Base-by-base conservation (phyloP, 257 asterid species). In the Paulownia fortunei region DNA sequence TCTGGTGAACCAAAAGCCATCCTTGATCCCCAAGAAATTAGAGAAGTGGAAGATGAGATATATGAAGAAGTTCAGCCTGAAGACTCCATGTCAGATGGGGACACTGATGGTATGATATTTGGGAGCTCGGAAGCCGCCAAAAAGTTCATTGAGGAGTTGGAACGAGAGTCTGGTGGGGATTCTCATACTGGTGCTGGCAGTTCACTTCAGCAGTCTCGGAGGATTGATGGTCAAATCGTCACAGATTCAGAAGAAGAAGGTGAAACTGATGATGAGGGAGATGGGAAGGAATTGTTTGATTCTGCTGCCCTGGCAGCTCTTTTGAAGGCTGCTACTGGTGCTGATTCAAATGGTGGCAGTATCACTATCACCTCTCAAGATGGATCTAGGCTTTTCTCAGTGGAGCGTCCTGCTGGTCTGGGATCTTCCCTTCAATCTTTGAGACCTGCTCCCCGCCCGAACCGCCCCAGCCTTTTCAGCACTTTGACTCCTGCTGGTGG, bases 271-370 rank as follows among this genome's bases (percentile, higher is more conserved):
- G 99, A 93, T 64, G 98, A 93, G 80, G 97, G 92, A 39, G 98
- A 90, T 39, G 97, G 92, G 18, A 91, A 92, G 59, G 97, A 92
- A 52, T 39, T 95, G 78, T 90, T 95, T 26, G 95, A 92, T 86
- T 89, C 98, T 77, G 89, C 98, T 79, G 99, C 98, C 62, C 82
- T 95, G 75, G 98, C 99, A 67, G 98, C 99, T 42, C 96, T 95
- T 49, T 73, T 92, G 85, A 92, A 95, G 86, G 99, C 98, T 60
- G 98, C 98, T 52, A 89, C 96, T 1, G 97, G 98, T 72, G 87
- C 94, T 55, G 97, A 92, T 54, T 47, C 97, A 1, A 89, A 91
- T 60, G 94, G 94, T 75, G 91, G 94, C 26, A 87, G 77, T 61
- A 88, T 92, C 79, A 91, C 93, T n/a, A 87, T 92, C 80, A 89